phyloP scores from a whole-genome alignment of 257 asterid genomes.

The Cinchona pubescens region DNA sequence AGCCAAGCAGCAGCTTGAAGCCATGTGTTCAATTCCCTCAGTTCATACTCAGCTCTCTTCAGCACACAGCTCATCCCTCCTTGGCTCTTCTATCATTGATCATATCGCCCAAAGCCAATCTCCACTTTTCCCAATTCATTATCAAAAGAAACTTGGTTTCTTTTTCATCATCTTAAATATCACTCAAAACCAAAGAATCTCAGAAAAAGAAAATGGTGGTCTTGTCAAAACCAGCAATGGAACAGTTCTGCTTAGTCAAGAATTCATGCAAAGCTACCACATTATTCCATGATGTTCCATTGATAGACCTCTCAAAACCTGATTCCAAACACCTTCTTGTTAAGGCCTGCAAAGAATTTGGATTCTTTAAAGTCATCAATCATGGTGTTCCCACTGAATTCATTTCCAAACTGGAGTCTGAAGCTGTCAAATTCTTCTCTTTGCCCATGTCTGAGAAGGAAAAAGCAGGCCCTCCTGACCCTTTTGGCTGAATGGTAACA shows the following conservation, averaged over 20 bases:
- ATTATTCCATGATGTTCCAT: constrained; percentile 44
- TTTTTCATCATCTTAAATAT: background rate
- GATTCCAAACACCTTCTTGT: constrained; percentile 59
- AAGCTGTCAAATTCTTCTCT: constrained; percentile 63
- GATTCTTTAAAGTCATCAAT: constrained; percentile 67
- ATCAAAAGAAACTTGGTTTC: background rate
- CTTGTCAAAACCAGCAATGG: constrained; percentile 26
- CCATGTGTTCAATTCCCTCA: constrained; percentile 23
- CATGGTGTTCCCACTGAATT: constrained; percentile 59
- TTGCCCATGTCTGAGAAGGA: constrained; percentile 47
- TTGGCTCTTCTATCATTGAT: constrained; percentile 10
- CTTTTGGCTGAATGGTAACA: constrained; percentile 77
- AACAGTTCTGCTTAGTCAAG: constrained; percentile 28
- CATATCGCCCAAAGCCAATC: constrained; percentile 13
- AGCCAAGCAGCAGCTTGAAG: constrained; percentile 14
- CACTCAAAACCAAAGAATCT: background rate
- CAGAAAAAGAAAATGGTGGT: constrained; percentile 34
- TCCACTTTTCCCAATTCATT: background rate
- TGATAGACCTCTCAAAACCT: constrained; percentile 71
- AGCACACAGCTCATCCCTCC: constrained; percentile 20
- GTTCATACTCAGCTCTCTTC: constrained; percentile 11
- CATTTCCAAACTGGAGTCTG: constrained; percentile 52
- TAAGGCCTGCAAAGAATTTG: constrained; percentile 74
- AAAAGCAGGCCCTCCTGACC: constrained; percentile 63
- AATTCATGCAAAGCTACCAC: constrained; percentile 23